A percentile compares a stretch with the other conserved stretches of the same genome.
Evolutionary conservation across 441 rosid species (phyloP).

Genomic region (Adansonia grandidieri): DNA sequence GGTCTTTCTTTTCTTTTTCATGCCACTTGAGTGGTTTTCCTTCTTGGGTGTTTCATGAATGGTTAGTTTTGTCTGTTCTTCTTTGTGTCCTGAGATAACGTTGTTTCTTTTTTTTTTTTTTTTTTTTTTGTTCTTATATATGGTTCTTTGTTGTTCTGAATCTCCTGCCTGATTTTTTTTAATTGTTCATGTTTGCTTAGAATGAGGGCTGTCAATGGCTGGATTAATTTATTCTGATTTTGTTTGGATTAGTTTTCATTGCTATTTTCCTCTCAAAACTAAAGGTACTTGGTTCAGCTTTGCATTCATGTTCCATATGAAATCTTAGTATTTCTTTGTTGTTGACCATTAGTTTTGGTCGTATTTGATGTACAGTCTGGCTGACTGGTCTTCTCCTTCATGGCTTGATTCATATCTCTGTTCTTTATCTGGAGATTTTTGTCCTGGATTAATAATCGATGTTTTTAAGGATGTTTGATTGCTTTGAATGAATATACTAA

Average conservation of each 20-base stretch:
- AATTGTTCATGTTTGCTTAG: neutral
- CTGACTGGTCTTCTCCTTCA: conserved; percentile 5
- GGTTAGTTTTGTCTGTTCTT: neutral
- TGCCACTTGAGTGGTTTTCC: neutral
- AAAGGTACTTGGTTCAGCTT: neutral
- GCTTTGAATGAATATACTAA: neutral
- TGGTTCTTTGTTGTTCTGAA: neutral
- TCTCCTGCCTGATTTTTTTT: neutral
- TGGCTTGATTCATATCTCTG: neutral
- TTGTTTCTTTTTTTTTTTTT: neutral
- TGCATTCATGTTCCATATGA: neutral
- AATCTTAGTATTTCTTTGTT: conserved; percentile 4
- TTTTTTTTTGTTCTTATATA: neutral
- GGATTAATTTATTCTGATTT: conserved; percentile 7
- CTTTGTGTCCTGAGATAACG: neutral
- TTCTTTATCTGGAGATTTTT: conserved; percentile 4
- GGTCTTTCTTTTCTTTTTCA: neutral
- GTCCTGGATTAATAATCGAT: neutral
- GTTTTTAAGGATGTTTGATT: neutral
- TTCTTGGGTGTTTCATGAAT: neutral
- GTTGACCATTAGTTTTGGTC: conserved; percentile 1
- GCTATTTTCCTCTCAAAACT: neutral
- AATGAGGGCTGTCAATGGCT: neutral
- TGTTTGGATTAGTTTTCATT: neutral
- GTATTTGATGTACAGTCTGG: neutral